Base-by-base conservation (phyloP, 768 basidiomycete species). In the Hypholoma fasciculare region DNA sequence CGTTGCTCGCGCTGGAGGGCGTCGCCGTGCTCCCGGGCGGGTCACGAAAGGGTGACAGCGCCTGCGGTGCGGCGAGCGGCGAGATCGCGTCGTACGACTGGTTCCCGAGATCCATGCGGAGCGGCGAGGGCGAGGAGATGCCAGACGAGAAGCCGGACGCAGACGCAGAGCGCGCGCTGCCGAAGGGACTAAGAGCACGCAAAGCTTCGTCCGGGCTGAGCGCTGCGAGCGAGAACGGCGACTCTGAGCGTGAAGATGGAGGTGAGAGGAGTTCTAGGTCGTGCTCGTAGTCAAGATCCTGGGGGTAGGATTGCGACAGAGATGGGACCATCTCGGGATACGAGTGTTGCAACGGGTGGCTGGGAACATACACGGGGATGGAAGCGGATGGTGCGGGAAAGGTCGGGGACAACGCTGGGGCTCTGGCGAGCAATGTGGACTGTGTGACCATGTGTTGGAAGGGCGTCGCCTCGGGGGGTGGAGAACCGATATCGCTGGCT, bases 261-360 rank as follows among this genome's bases (percentile, higher is more conserved):
- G 78, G 76, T 14, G 77, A 79, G 49, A 80, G 70, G 23, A 81
- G 69, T 55, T 78, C 77, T 23, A 80, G 64, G 26, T 74, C 77
- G 43, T 72, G 74, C 61, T 80, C 79, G 30, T 73, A 70, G 52
- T 78, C 77, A 57, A 79, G 64, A 40, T 77, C 76, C 58, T 74
- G 72, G 2, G 78, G 77, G 60, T 76, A 77, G 36, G 72, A 72
- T 60, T 80, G 77, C 1, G 78, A 79, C 44, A 79, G 71, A 42
- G 74, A 76, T 4, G 75, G 76, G 36, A 79, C 64, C 60, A 42
- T 56, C 42, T 57, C 62, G 7, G 42, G 42, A 37, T 54, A 57
- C 6, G 54, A 44, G 12, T 52, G 42, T 30, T 17, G 20, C 11
- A 14, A 12, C 4, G 44, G 8, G 54, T 17, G 52, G 42, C 26